These are phyloP conservation scores for Septoria linicola DNA, from an alignment of 2,329 filamentous ascomycete species.

Conservation along the genomic window DNA sequence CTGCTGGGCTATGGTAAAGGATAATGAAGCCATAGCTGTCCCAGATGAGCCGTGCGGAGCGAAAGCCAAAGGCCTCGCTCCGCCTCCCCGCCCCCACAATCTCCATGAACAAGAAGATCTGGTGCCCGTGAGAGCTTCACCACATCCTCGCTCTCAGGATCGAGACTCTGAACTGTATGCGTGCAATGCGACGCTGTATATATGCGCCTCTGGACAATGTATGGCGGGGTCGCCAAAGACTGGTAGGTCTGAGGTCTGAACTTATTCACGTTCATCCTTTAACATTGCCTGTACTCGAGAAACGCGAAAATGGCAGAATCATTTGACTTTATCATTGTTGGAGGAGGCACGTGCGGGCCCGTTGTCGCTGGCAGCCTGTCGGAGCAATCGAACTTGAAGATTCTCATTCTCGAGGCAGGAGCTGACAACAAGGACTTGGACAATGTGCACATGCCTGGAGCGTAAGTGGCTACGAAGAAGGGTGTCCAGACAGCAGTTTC, in stretches of 20 bases:
- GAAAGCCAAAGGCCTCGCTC: conserved; percentile 7
- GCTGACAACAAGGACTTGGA: conserved; percentile 41
- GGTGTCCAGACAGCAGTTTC: no score
- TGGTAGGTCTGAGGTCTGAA: no score
- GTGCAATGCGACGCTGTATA: conserved; percentile 4
- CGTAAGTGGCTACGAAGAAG: conserved; percentile 30
- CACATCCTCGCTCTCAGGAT: conserved; percentile 6
- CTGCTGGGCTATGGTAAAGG: not conserved
- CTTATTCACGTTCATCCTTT: not conserved
- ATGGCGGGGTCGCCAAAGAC: not conserved
- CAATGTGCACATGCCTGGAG: conserved; percentile 49
- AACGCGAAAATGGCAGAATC: conserved; percentile 23
- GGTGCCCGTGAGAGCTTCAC: not conserved
- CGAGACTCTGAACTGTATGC: conserved; percentile 1
- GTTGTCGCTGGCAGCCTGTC: conserved; percentile 31
- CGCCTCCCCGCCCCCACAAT: conserved; percentile 3
- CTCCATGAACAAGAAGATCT: not conserved
- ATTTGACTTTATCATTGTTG: conserved; percentile 31
- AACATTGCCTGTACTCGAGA: not conserved
- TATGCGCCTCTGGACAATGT: not conserved
- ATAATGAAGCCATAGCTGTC: conserved; percentile 1
- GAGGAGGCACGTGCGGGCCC: conserved; percentile 31
- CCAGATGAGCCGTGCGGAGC: conserved; percentile 13
- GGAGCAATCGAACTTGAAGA: conserved; percentile 29
- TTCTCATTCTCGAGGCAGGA: conserved; percentile 33